Evolutionary conservation across 257 asterid species (phyloP), one percentile per base, ranked within the genome.

Genomic region (Przewalskia tangutica): DNA sequence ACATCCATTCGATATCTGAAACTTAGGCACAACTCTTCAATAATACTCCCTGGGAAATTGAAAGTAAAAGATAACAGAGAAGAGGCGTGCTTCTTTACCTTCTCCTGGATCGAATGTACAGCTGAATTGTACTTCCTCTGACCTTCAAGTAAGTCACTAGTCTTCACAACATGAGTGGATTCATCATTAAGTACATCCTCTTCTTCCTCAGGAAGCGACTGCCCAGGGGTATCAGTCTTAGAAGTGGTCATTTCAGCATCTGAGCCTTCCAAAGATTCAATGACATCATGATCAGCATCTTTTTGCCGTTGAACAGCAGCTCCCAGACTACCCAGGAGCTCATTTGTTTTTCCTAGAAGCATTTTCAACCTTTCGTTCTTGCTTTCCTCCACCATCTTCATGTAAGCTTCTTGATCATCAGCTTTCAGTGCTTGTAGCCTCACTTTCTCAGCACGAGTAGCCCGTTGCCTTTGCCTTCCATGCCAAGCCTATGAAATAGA

Each of bases 291-390:
- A 8, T 91, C 97, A 63, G 99, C 98, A 89, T 96, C 97, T 87
- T 94, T 96, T 83, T 96, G 93, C 82, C 98, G 98, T 87, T 96
- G 99, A 86, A 94, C 98, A 85, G 99, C 99, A 87, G 99, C 99
- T 86, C 98, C 98, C 82, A 96, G 70, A 60, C 97, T 93, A 86
- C 89, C 98, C 48, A 96, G 89, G 17, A 96, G 98, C 53, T 96
- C 98, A 65, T 96, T 94, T 36, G 99, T 96, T 89, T 96, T 96
- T 77, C 97, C 97, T 16, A 96, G 92, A 88, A 96, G 98, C 99
- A 92, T 93, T 14, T 97, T 96, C 89, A 96, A 85, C 82, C 98
- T 89, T 81, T 96, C 99, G 54, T 94, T 96, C 87, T 96, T 96
- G 90, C 98, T 96, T 91, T 96, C 99, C 89, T 96, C 98, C 60